Evolutionary conservation across 495 filamentous ascomycete genomes (phyloP).

Genomic region (Aspergillus saccharolyticus): DNA sequence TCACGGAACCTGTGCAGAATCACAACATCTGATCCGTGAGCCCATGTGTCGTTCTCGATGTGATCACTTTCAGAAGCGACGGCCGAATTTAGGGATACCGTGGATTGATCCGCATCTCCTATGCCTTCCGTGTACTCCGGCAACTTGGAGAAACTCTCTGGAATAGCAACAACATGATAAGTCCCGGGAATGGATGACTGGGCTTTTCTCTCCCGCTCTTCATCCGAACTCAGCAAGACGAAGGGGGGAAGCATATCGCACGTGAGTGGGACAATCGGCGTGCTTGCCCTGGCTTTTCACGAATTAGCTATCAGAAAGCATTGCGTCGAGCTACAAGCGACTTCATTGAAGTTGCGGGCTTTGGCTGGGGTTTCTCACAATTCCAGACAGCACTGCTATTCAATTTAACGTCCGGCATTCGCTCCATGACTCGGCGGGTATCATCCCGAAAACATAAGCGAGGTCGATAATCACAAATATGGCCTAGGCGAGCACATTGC

Average conservation of each 20-base stretch:
- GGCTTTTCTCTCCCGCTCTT: conserved; percentile 56
- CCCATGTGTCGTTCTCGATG: conserved; percentile 16
- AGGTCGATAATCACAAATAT: conserved; percentile 54
- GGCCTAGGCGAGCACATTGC: conserved; percentile 54
- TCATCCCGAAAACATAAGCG: conserved; percentile 53
- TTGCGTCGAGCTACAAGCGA: background rate
- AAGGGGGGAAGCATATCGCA: conserved; percentile 48
- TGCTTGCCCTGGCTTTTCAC: background rate
- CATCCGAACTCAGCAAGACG: conserved; percentile 51
- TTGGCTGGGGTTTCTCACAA: conserved; percentile 32
- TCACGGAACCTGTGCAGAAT: conserved; percentile 49
- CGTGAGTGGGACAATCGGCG: background rate
- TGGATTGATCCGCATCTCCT: conserved; percentile 15
- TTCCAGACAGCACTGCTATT: conserved; percentile 50
- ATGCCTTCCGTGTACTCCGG: conserved; percentile 47
- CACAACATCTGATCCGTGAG: conserved; percentile 40
- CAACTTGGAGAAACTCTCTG: conserved; percentile 48
- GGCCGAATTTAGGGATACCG: conserved; percentile 11
- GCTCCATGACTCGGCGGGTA: conserved; percentile 49
- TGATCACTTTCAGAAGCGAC: conserved; percentile 19
- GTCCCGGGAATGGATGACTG: conserved; percentile 49
- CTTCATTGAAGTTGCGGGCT: background rate
- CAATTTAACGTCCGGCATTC: conserved; percentile 50
- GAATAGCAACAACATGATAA: conserved; percentile 52
- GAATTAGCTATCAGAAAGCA: conserved; percentile 4